Evolutionary conservation across 805 yeast genomes (phyloP), one percentile per base, ranked within the genome.

Genomic region (Candida rishiriensis): DNA sequence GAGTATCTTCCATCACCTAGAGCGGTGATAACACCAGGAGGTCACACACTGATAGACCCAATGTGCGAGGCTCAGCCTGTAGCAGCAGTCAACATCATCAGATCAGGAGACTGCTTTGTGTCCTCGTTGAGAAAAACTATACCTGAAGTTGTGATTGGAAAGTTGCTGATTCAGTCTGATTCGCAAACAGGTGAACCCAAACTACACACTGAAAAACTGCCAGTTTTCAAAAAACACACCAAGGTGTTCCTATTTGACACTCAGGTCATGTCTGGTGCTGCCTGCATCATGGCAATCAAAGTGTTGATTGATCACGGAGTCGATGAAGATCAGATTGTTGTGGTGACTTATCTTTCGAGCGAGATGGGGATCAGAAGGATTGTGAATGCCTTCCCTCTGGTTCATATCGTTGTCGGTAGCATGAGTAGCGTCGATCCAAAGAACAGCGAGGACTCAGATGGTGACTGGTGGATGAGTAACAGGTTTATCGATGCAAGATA

Each of bases 51-150:
- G 10, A 34, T 50, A 1, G 54, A 69, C 14, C 57, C 68, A 4
- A 51, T 60, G 34, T 46, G 43, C 30, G 71, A 67, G 60, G 42
- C 57, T 48, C 78, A 78, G 46, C 72, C 74, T 11, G 68, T 85
- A 10, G 69, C 85, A 28, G 93, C 93, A 0, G 85, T 88, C 6
- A 84, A 84, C 50, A 78, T 90, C 35, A 83, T 90, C 29, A 74
- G 96, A 50, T 89, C 96, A 0, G 99, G 99, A 5, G 97, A 89
- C 60, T 87, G 96, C 58, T 90, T 90, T 57, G 82, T 86, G 78
- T 77, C 75, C 29, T 83, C 96, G 0, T 69, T 91, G 34, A 78
- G 85, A 47, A 81, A 81, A 51, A 78, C 90, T 0, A 71, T 88
- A 21, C 91, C 97, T 1, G 88, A 82, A 40, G 81, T 88, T 11